A percentile compares a stretch with the other conserved stretches of the same genome.
Conservation (phyloP, 2,329 filamentous ascomycete species). For the Dactylellina parvicollis region DNA sequence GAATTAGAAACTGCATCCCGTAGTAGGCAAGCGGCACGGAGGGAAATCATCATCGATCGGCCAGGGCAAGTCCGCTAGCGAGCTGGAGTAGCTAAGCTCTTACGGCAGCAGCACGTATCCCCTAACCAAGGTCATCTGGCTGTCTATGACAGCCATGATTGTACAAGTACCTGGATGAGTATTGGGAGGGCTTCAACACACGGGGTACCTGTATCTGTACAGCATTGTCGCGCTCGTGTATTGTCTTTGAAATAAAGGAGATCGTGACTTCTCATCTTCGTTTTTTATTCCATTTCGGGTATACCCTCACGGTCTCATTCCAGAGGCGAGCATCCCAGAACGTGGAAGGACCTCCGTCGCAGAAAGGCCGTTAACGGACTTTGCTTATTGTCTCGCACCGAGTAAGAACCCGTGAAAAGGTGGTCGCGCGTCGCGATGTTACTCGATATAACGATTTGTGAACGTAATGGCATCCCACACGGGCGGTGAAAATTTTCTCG, state of each 20-base stretch:
- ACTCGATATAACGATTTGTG: conserved; percentile 43
- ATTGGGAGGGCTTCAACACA: too few relatives aligned
- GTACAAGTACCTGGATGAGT: too few relatives aligned
- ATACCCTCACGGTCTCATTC: conserved; percentile 42
- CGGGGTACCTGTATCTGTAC: conserved; percentile 3
- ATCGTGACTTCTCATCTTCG: conserved; percentile 20
- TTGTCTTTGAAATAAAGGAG: background rate
- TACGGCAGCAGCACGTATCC: conserved; percentile 32
- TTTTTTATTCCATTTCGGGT: conserved; percentile 28
- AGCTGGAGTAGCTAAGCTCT: conserved; percentile 50
- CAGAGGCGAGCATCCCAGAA: conserved; percentile 43
- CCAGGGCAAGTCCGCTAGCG: conserved; percentile 44
- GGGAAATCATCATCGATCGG: conserved; percentile 54
- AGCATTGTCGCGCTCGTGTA: too few relatives aligned
- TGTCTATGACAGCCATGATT: too few relatives aligned
- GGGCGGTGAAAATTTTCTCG: conserved; percentile 29
- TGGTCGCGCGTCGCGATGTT: conserved; percentile 41
- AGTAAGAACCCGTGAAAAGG: conserved; percentile 29
- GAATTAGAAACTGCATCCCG: conserved; percentile 54
- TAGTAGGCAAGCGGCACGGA: conserved; percentile 52
- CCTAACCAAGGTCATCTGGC: conserved; percentile 49
- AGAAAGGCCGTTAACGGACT: conserved; percentile 9
- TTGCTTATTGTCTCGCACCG: conserved; percentile 36
- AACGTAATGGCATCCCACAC: conserved; percentile 54
- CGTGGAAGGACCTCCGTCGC: conserved; percentile 45